Evolutionary conservation across 2,329 filamentous ascomycete species (phyloP).

Genomic region (Fusarium mangiferae): DNA sequence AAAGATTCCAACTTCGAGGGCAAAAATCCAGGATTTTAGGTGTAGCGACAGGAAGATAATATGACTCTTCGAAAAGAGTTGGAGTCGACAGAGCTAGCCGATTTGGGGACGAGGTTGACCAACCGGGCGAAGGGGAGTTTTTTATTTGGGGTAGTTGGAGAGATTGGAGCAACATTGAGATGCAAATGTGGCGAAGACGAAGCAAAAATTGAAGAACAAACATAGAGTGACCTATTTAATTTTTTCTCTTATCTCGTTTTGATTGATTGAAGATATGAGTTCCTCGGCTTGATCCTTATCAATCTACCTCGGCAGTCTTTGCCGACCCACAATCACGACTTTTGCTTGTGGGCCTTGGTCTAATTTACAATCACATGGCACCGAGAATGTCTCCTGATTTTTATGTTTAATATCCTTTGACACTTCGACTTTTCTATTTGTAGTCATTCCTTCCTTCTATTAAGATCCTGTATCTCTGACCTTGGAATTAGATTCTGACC

Average conservation of each 20-base stretch:
- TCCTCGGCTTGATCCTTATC: background rate
- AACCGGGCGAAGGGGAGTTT: background rate
- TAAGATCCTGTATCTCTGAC: rapidly evolving
- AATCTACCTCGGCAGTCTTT: background rate
- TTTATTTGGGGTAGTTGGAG: background rate
- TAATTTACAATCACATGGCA: slow-evolving; percentile 1
- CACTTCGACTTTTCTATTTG: background rate
- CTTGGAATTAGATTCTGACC: rapidly evolving
- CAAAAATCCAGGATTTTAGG: rapidly evolving
- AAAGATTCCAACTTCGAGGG: rapidly evolving
- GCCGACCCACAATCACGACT: background rate
- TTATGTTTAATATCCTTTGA: background rate
- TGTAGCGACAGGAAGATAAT: rapidly evolving
- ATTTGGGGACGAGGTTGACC: background rate
- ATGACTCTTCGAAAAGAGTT: background rate
- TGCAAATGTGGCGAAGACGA: background rate
- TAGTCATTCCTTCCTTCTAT: background rate
- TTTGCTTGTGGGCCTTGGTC: background rate
- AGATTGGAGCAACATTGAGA: background rate
- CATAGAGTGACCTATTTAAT: rapidly evolving
- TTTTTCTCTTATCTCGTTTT: background rate
- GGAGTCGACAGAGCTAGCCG: background rate
- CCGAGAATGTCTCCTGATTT: background rate
- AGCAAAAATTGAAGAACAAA: background rate
- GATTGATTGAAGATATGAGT: background rate